A percentile compares a stretch with the other conserved stretches of the same genome.
Evolutionary conservation across 1,284 basidiomycete genomes (phyloP).

Genomic region (Ustilago bromivora): DNA sequence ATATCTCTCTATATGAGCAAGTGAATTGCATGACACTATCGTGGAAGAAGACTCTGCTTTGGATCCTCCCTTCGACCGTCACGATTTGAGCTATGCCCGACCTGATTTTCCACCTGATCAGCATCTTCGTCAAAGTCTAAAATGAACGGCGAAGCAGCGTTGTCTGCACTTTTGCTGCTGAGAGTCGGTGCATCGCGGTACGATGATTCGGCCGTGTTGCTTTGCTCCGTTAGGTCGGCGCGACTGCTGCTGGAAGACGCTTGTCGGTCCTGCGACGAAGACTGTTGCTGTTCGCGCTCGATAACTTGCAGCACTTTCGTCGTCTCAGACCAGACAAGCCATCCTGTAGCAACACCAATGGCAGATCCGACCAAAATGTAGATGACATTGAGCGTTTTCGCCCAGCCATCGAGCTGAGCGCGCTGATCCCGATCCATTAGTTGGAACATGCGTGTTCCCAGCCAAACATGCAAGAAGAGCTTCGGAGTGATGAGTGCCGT

Average conservation of each 20-base stretch:
- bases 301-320: constrained; percentile 33
- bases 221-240: background rate
- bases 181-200: constrained; percentile 16
- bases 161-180: background rate
- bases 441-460: constrained; percentile 61
- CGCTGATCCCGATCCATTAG: constrained; percentile 57
- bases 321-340: constrained; percentile 47
- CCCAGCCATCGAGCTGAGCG: constrained; percentile 39
- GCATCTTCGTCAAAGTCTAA: constrained; percentile 28
- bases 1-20: constrained; percentile 1
- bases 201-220: background rate
- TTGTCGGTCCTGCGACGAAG: background rate
- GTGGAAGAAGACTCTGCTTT: constrained; percentile 19
- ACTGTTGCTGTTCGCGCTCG: constrained; percentile 16
- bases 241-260: background rate
- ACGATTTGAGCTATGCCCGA: background rate
- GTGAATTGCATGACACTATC: background rate
- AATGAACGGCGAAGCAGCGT: constrained; percentile 22
- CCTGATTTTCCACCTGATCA: constrained; percentile 9
- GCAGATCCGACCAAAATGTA: constrained; percentile 46
- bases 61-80: background rate
- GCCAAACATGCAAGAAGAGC: constrained; percentile 64
- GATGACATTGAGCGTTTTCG: constrained; percentile 41
- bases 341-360: constrained; percentile 38
- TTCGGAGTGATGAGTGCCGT: constrained; percentile 63